Evolutionary conservation across 2,329 filamentous ascomycete species (phyloP), one percentile per base, ranked within the genome.

Genomic region (Fusarium sp.): DNA sequence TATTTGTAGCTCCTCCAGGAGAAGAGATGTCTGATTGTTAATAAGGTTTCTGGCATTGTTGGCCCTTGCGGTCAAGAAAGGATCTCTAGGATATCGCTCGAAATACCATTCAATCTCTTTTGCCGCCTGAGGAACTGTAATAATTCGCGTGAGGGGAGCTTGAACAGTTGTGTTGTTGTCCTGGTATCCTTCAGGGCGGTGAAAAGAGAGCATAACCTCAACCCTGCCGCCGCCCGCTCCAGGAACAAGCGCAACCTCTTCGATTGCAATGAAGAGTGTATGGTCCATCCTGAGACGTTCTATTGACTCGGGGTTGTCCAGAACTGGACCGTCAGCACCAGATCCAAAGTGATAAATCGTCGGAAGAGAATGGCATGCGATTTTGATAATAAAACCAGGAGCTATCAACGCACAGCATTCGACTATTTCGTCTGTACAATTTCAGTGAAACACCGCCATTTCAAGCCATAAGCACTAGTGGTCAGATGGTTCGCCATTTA

Each of bases 271-370:
- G 20, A 38, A 38, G 18, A 38, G 10, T 38, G 36, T 38, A 18
- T 12, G 18, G 36, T 38, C 36, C 36, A 38, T 38, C 18, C 17
- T 38, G 30, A 32, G 36, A 18, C 36, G 3, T 38, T 38, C 18
- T 38, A 38, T 10, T 20, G 36, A 38, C 10, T 38, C 4, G 36
- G 10, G 9, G 36, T 20, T 20, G 1, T 38, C 17, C 17, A 38
- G 17, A 20, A 20, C 18, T 38, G 10, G 10, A 38, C 1, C 1
- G 9, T 0, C 2, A 18, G 36, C 18, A 18, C 3, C 36, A 38
- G 36, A 38, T 12, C 9, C 17, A 38, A 20, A 38, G 36, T 38
- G 18, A 38, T 20, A 20, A 38, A 38, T 20, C 1, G 17, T 20
- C 18, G 18, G 0, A 6, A 18, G 9, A 10, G 36, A 38, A 38